Percentiles rank a stretch among this genome's conserved stretches.
Evolutionary conservation across 441 rosid genomes (phyloP).

Genomic region (Populus trichocarpa): DNA sequence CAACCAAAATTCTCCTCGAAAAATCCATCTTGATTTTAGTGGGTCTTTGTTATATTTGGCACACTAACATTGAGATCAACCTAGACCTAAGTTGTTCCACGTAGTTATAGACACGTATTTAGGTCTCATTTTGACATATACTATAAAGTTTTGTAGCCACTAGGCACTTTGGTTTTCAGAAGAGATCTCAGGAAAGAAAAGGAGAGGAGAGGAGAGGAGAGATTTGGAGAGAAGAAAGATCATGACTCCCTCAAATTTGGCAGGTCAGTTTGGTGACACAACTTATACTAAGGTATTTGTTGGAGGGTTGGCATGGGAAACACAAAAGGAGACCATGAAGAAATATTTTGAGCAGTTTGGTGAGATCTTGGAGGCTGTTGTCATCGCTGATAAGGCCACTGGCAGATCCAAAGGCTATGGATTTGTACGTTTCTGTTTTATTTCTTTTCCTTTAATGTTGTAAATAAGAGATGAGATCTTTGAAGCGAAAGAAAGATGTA

Average conservation of each 20-base stretch:
- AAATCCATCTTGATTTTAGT: conserved; percentile 18
- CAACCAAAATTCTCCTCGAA: conserved; percentile 14
- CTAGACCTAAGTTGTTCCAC: neutral
- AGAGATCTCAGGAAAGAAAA: conserved; percentile 2
- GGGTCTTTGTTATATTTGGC: conserved; percentile 8
- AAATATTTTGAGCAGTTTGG: conserved; percentile 84
- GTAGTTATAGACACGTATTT: neutral
- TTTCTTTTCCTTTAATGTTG: neutral
- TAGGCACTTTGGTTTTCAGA: conserved; percentile 8
- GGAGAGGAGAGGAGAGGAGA: neutral
- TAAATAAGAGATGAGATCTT: neutral
- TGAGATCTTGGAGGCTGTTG: conserved; percentile 91
- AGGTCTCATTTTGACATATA: neutral
- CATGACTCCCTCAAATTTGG: conserved; percentile 47
- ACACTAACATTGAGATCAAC: conserved; percentile 4
- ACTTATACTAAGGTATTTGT: conserved; percentile 87
- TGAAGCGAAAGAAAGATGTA: neutral
- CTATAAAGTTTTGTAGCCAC: neutral
- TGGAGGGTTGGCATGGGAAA: conserved; percentile 99
- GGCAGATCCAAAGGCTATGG: conserved; percentile 99
- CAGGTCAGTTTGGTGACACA: conserved; percentile 73
- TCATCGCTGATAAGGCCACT: conserved; percentile 83
- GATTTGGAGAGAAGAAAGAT: neutral
- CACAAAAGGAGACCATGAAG: conserved; percentile 79
- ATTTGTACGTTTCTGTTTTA: conserved; percentile 57